Base-by-base conservation (phyloP, 768 basidiomycete species). In the Xanthoconium purpureum region DNA sequence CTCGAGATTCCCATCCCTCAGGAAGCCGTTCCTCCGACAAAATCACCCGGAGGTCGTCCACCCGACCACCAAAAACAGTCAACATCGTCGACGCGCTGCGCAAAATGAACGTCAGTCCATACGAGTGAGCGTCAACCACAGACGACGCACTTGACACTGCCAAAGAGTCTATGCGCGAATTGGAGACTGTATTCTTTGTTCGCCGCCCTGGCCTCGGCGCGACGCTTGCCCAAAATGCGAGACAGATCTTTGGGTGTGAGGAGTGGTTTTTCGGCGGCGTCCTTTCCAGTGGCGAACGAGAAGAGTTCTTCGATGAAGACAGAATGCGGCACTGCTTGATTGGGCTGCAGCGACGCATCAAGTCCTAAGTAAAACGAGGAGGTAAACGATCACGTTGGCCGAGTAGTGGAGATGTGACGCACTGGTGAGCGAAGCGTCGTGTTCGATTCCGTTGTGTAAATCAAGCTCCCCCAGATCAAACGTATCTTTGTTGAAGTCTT, bases 11-110 rank as follows among this genome's bases (percentile, higher is more conserved):
- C 87, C 88, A 91, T 20, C 83, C 83, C 0, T 85, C 77, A 1
- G 85, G 84, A 33, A 92, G 65, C 15, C 88, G 80, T 60, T 92
- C 89, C 44, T 92, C 86, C 10, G 75, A 66, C n/a, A 92, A 68
- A 47, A 89, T 63, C 0, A 77, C 60, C 40, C 78, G 71, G 37
- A 91, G 61, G 54, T 86, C 85, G 8, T 74, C 69, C 6, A 85
- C 64, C 18, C 78, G 75, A 3, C 88, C 87, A 6, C 87, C 47
- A 32, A 55, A 55, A 13, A 50, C 10, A 11, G 28, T 80, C 15
- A 86, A 69, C 47, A 91, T 59, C 0, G 86, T 85, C 0, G 85
- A 80, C 0, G 84, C 77, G 69, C 87, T 89, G 55, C 12, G 30
- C 30, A 43, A 43, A 35, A 24, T 12, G 37, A 20, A 36, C 18